Conservation (phyloP, 768 basidiomycete genomes). For the Calocybe gangraenosa region DNA sequence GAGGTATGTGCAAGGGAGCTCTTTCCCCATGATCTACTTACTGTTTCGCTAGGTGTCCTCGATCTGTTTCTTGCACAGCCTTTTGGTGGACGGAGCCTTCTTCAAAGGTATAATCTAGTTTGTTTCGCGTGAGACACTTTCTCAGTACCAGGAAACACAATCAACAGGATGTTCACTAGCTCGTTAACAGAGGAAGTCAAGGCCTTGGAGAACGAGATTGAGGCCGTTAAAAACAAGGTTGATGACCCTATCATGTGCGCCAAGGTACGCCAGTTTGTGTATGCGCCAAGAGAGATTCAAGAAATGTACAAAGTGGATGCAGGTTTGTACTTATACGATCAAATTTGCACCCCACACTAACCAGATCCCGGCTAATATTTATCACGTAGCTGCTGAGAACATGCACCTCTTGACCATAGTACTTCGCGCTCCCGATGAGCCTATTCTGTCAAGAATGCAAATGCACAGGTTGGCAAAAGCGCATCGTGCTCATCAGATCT, state of each 20-base stretch:
- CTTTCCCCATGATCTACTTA: conserved; percentile 6
- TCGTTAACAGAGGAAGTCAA: conserved; percentile 88
- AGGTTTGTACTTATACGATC: conserved; percentile 37
- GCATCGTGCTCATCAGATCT: conserved; percentile 74
- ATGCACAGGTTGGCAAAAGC: conserved; percentile 78
- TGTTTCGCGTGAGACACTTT: not conserved
- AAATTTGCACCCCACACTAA: not conserved
- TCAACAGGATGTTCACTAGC: conserved; percentile 86
- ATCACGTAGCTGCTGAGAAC: conserved; percentile 51
- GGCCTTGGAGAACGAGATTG: conserved; percentile 81
- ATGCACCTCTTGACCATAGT: conserved; percentile 77
- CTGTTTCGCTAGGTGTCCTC: conserved; percentile 49
- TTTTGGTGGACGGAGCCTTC: conserved; percentile 87
- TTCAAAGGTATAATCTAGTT: conserved; percentile 66
- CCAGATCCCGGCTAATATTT: not conserved
- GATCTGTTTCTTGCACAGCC: conserved; percentile 97
- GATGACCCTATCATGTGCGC: conserved; percentile 85
- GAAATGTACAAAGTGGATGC: conserved; percentile 78
- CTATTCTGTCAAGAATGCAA: conserved; percentile 70
- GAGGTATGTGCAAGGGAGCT: conserved; percentile 41
- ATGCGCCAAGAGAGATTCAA: conserved; percentile 87
- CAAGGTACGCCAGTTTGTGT: conserved; percentile 82
- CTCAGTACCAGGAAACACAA: not conserved
- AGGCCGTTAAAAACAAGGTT: conserved; percentile 82
- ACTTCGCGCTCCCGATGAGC: conserved; percentile 74